phyloP scores from a whole-genome alignment of 2,329 filamentous ascomycete genomes.

The Didymella lethalis region DNA sequence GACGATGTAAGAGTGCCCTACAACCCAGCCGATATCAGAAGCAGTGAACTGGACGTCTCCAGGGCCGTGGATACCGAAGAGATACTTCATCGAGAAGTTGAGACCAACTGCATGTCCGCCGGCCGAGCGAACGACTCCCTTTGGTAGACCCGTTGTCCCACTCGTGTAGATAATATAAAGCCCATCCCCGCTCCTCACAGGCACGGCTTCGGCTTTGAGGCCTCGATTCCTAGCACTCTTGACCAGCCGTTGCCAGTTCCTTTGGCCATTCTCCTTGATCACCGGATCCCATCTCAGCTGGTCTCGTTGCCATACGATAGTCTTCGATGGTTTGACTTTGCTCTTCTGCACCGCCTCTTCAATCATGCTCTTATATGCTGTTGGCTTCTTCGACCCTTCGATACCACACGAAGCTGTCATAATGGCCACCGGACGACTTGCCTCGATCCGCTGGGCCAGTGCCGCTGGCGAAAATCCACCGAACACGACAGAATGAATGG shows the following conservation, averaged over 20 bases:
- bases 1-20: conserved; percentile 78
- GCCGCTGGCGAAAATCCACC: conserved; percentile 86
- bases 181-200: conserved; percentile 77
- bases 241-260: conserved; percentile 80
- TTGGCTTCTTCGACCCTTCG: conserved; percentile 81
- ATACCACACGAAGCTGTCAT: conserved; percentile 93
- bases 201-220: conserved; percentile 75
- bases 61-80: conserved; percentile 83
- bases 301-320: conserved; percentile 85
- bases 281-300: conserved; percentile 76
- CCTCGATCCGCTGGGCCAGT: conserved; percentile 87
- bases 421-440: conserved; percentile 75
- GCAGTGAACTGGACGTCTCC: conserved; percentile 83
- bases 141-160: conserved; percentile 81
- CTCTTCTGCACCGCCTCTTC: conserved; percentile 74
- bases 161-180: conserved; percentile 94
- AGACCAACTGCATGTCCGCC: conserved; percentile 88
- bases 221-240: conserved; percentile 73
- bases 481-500: conserved; percentile 91
- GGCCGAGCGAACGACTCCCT: conserved; percentile 82
- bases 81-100: conserved; percentile 79
- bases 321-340: conserved; percentile 73
- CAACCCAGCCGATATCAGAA: conserved; percentile 92
- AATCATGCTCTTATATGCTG: conserved; percentile 77
- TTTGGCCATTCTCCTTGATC: conserved; percentile 71